Base-by-base conservation (phyloP, 2,329 filamentous ascomycete species). In the Fusarium torreyae region DNA sequence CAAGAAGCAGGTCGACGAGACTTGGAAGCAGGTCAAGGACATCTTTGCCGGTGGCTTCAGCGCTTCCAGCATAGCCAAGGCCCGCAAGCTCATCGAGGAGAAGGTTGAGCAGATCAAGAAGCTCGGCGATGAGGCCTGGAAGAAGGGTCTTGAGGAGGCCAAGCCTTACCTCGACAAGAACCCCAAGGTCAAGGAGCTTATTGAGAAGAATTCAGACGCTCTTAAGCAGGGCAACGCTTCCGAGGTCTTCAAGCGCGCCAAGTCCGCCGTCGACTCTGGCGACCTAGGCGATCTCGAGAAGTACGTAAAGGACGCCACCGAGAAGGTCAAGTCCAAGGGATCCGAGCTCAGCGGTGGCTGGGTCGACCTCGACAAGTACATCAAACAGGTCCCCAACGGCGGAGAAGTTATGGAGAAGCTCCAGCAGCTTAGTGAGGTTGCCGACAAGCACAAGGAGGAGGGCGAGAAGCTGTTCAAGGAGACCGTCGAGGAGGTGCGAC, bases 161-260 rank as follows among this genome's bases (percentile, higher is more conserved):
- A 89, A 92, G 82, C 91, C 91, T 1, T 87, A 89, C 62, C 84
- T 94, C 1, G 91, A 94, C 71, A 93, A 93, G 84, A 92, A 88
- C 78, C 91, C 91, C n/a, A 83, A 92, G 80, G 81, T 92, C 61
- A 94, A 93, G 83, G 84, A 93, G 78, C 77, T 93, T 0, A 76
- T 94, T 2, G 90, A 93, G 81, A 83, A 91, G 75, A 94, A 94
- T 78, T 84, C 86, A 46, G 89, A 92, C 57, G 79, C 85, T 0
- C 80, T 94, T 49, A 93, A 91, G 81, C 81, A 88, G 66, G 91
- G 91, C 17, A 91, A 93, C 71, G 80, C 88, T 15, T 81, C 82
- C 50, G 88, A 92, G 71, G 78, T 93, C 0, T 91, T 90, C 74
- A 81, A 88, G 52, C 87, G 88, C 76, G 83, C 89, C 54, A 88